Conservation (phyloP, 2,329 filamentous ascomycete genomes). For the Cercospora berteroae region DNA sequence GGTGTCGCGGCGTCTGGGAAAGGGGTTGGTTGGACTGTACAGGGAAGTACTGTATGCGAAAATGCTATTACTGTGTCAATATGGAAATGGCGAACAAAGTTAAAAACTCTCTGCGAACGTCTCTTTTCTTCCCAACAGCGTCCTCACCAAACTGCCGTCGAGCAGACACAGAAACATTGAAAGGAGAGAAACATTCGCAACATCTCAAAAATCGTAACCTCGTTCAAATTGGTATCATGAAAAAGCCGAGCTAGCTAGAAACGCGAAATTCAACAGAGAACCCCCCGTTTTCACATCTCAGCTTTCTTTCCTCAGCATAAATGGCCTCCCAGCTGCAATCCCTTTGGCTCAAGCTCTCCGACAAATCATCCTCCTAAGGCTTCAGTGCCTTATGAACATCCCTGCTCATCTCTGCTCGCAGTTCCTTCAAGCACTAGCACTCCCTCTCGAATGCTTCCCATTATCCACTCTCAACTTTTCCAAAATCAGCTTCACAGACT, state of each 20-base stretch:
- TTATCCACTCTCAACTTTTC: slow-evolving; percentile 40
- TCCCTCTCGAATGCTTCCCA: slow-evolving; percentile 23
- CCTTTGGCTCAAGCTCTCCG: background rate
- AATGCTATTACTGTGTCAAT: background rate
- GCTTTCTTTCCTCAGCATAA: background rate
- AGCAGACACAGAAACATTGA: background rate
- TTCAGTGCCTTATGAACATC: background rate
- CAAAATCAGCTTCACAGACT: slow-evolving; percentile 40
- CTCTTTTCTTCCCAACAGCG: background rate
- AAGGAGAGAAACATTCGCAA: background rate
- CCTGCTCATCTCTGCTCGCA: background rate
- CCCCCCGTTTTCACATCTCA: background rate
- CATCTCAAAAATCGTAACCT: background rate
- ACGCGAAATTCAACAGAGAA: background rate
- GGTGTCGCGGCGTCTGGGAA: background rate
- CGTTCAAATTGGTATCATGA: slow-evolving; percentile 14
- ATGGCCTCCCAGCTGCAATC: background rate
- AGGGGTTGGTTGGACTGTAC: background rate
- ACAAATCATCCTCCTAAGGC: background rate
- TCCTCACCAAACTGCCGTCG: background rate
- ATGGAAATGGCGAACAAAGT: background rate
- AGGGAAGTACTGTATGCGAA: background rate
- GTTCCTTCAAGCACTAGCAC: slow-evolving; percentile 3
- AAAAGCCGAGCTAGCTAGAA: background rate
- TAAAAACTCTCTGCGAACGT: background rate